These are phyloP conservation scores for Umbelopsis ramanniana DNA, from an alignment of 192 early-diverging fungal species.

Conservation along the genomic window DNA sequence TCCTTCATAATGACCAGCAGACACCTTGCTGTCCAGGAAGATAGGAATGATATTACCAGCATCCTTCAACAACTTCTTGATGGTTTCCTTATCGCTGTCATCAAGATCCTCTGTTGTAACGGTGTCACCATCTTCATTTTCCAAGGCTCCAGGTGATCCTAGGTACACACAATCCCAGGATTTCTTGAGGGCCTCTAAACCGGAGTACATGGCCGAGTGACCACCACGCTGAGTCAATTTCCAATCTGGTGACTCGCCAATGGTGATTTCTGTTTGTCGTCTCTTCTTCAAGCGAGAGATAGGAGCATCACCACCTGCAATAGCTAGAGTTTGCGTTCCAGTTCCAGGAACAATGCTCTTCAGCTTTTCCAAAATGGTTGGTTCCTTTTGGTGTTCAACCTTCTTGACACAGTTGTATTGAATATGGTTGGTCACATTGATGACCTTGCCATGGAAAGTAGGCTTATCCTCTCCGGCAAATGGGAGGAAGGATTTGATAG, in stretches of 20 bases:
- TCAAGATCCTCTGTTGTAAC: conserved; percentile 56
- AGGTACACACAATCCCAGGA: conserved; percentile 70
- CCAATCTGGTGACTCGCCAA: conserved; percentile 31
- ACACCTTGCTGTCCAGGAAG: conserved; percentile 77
- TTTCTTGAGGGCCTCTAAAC: conserved; percentile 72
- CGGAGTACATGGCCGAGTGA: conserved; percentile 91
- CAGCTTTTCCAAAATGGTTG: background rate
- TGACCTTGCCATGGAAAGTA: conserved; percentile 45
- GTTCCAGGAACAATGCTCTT: conserved; percentile 32
- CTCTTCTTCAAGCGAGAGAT: conserved; percentile 22
- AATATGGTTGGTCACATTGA: conserved; percentile 64
- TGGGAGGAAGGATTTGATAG: conserved; percentile 5
- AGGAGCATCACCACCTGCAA: conserved; percentile 4
- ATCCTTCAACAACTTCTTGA: conserved; percentile 63
- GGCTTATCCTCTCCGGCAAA: conserved; percentile 16
- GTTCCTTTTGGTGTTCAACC: background rate
- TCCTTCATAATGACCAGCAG: conserved; percentile 92
- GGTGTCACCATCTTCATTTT: conserved; percentile 50
- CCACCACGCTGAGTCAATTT: conserved; percentile 62
- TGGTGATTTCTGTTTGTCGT: conserved; percentile 19
- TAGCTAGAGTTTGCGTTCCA: background rate
- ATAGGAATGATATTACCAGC: conserved; percentile 76
- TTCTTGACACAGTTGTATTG: conserved; percentile 49
- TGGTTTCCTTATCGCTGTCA: conserved; percentile 58
- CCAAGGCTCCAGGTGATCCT: conserved; percentile 74